Base-by-base conservation (phyloP, 164 flowering plant species). In the Liriodendron chinense region DNA sequence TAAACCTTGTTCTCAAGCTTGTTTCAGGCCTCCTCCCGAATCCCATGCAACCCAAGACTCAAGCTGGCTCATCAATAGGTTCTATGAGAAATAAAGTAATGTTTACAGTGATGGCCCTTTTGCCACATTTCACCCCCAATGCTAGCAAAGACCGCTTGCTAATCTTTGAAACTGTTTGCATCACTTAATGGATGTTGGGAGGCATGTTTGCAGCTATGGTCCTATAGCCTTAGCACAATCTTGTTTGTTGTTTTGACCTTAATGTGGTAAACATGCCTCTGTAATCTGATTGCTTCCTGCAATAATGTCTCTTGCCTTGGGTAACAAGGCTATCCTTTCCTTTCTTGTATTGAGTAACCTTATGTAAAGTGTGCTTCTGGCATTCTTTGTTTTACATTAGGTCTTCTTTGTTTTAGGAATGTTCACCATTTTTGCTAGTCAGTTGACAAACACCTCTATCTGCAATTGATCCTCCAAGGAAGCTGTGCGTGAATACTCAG, bases 331-430 rank as follows among this genome's bases (percentile, higher is more conserved):
- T 72, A 66, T 77, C 79, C 79, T 77, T 77, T 7, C 79, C 75
- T 56, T 77, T 77, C 71, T 77, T 77, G 43, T 77, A 77, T 22
- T 77, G 79, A 14, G 79, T 77, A 65, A 72, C 79, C 70, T 77
- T 72, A 28, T 77, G 79, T 43, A 77, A 56, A 34, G 79, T 77
- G 62, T 77, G 79, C 71, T 77, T 77, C 65, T 16, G 65, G 65
- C 79, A 77, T 25, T 77, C 75, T 64, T 77, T 77, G 75, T 56
- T 77, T 77, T 77, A 65, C 79, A 77, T n/a, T 72, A 77, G 6
- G 79, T 77, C 53, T 77, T 77, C 79, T 77, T 77, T 70, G 79
- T 77, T 72, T 77, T 77, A 5, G 79, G 79, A 7, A 72, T 75
- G 66, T 72, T 77, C 65, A 77, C 79, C 75, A 34, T 34, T 34